phyloP scores from a whole-genome alignment of 176 grass and related monocot genomes.

The Hyparrhenia diplandra region DNA sequence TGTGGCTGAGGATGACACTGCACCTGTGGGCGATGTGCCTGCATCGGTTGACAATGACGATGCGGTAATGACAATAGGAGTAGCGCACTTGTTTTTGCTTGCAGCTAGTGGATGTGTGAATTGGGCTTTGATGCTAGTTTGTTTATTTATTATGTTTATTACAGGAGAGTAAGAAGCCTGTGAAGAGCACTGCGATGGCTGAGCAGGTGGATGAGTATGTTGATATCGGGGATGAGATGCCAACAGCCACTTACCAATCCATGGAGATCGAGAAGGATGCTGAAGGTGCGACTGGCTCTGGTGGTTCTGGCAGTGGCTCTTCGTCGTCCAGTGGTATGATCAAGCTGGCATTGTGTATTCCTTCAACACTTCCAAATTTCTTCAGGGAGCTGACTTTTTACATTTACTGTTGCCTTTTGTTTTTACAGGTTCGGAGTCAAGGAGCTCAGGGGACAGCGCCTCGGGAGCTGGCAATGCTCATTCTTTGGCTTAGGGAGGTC shows the following conservation, averaged over 20 bases:
- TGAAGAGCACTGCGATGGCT: background rate
- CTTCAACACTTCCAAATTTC: background rate
- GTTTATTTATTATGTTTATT: slow-evolving; percentile 11
- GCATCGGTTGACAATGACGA: slow-evolving; percentile 7
- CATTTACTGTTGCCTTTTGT: background rate
- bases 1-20: slow-evolving; percentile 1
- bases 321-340: slow-evolving; percentile 72
- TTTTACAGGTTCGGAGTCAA: slow-evolving; percentile 55
- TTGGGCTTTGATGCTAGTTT: background rate
- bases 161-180: slow-evolving; percentile 29
- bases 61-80: background rate
- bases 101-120: background rate
- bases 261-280: slow-evolving; percentile 76
- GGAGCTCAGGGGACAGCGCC: slow-evolving; percentile 50
- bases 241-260: slow-evolving; percentile 57
- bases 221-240: slow-evolving; percentile 92
- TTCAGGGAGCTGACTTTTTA: background rate
- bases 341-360: background rate
- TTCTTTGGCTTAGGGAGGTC: slow-evolving; percentile 24
- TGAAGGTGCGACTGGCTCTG: slow-evolving; percentile 48
- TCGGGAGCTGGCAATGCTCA: slow-evolving; percentile 42
- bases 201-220: slow-evolving; percentile 80
- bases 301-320: slow-evolving; percentile 60
- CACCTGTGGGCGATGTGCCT: slow-evolving; percentile 1
- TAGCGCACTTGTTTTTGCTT: background rate